phyloP scores from a whole-genome alignment of 1,139 yeast genomes.

The Yamadazyma mexicana region DNA sequence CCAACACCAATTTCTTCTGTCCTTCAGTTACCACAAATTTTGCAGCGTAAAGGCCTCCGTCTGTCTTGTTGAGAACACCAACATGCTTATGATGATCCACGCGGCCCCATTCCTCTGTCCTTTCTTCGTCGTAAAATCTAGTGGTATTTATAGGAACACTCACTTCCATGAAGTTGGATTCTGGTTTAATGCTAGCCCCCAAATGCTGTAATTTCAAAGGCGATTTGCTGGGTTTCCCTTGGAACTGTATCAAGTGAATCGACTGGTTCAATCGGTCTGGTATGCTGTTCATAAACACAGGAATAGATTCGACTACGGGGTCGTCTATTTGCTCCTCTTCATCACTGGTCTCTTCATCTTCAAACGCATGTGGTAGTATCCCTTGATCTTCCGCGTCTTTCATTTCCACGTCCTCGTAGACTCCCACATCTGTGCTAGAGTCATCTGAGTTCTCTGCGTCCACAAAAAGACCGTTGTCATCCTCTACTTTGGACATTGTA shows the following conservation, averaged over 20 bases:
- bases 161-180: conserved; percentile 59
- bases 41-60: conserved; percentile 50
- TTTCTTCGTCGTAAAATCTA: conserved; percentile 63
- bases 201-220: conserved; percentile 36
- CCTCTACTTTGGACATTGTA: conserved; percentile 3
- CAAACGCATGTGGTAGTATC: too few species aligned
- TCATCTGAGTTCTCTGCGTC: conserved; percentile 10
- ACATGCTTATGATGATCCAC: conserved; percentile 61
- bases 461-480: conserved; percentile 9
- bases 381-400: conserved; percentile 7
- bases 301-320: conserved; percentile 76
- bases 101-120: conserved; percentile 63
- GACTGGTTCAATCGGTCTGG: conserved; percentile 25
- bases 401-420: conserved; percentile 13
- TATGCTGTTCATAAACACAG: conserved; percentile 46
- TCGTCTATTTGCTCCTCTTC: conserved; percentile 48
- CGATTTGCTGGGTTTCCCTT: conserved; percentile 57
- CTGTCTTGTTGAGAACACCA: conserved; percentile 63
- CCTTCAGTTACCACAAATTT: conserved; percentile 23
- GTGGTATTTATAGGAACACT: conserved; percentile 68
- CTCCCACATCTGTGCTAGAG: conserved; percentile 9
- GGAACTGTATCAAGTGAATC: conserved; percentile 60
- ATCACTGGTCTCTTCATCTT: background rate
- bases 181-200: conserved; percentile 58
- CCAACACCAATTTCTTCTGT: conserved; percentile 52